These are phyloP conservation scores for Globisporangium radiosum DNA, from an alignment of 352 stramenopile species.

Conservation along the genomic window DNA sequence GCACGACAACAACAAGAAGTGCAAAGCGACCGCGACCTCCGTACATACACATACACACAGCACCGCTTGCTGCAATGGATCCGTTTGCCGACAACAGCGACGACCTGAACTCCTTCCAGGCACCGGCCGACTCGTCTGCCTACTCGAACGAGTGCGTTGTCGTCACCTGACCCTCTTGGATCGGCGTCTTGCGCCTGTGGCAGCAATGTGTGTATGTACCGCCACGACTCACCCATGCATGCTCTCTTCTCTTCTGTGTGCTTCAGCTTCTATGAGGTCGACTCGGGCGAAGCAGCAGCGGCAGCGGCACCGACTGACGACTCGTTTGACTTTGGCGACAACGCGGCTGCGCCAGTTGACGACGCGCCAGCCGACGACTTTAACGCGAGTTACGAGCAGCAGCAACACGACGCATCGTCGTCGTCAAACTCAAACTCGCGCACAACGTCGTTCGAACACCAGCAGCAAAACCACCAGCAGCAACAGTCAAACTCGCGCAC, in stretches of 20 bases:
- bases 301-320: background rate
- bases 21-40: background rate
- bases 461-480: background rate
- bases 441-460: constrained; percentile 15
- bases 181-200: too few relatives aligned
- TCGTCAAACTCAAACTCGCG: constrained; percentile 10
- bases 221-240: background rate
- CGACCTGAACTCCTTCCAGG: constrained; percentile 57
- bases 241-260: background rate
- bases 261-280: constrained; percentile 61
- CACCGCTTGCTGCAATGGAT: constrained; percentile 37
- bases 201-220: background rate
- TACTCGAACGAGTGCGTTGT: constrained; percentile 44
- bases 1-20: constrained; percentile 4
- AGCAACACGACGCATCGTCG: constrained; percentile 17
- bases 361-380: constrained; percentile 15
- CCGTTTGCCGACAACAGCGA: constrained; percentile 50
- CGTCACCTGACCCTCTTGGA: background rate
- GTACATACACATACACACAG: constrained; percentile 13
- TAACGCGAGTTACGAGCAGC: constrained; percentile 14
- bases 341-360: constrained; percentile 9
- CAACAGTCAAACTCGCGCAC: constrained; percentile 3
- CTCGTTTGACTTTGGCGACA: constrained; percentile 8
- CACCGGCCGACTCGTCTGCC: constrained; percentile 31
- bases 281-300: constrained; percentile 22